phyloP scores from a whole-genome alignment of 192 early-diverging fungal genomes.

The Phycomyces blakesleeanus region DNA sequence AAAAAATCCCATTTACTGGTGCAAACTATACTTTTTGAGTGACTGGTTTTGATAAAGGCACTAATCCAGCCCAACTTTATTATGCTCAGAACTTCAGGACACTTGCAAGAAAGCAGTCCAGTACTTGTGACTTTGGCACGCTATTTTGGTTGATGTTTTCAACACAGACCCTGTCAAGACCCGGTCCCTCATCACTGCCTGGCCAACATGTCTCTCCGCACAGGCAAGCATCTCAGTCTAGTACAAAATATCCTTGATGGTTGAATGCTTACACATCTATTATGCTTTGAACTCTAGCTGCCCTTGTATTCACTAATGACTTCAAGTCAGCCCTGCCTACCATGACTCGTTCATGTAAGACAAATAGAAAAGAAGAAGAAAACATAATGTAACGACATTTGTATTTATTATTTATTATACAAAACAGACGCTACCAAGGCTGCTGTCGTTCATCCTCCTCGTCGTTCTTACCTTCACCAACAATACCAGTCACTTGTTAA shows the following conservation, averaged over 20 bases:
- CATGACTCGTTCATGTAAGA: neutral
- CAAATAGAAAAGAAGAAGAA: too few species aligned
- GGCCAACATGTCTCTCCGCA: neutral
- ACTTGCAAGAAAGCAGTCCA: neutral
- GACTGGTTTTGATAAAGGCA: too few species aligned
- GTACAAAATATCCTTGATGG: neutral
- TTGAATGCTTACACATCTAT: neutral
- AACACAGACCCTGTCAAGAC: neutral
- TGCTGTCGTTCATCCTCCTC: slow-evolving; percentile 30
- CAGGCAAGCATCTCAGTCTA: neutral
- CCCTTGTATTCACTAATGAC: neutral
- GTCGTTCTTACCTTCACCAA: slow-evolving; percentile 44
- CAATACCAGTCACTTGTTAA: slow-evolving; percentile 42
- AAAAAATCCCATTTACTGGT: too few species aligned
- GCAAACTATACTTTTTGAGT: too few species aligned
- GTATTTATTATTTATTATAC: neutral
- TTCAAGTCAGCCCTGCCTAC: neutral
- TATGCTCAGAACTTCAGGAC: too few species aligned
- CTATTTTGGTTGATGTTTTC: slow-evolving; percentile 1
- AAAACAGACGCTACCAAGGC: slow-evolving; percentile 23
- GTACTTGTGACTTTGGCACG: neutral
- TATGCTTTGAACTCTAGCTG: neutral
- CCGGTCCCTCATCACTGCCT: neutral
- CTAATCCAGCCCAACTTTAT: too few species aligned
- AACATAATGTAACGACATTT: too few species aligned